phyloP scores from a whole-genome alignment of 805 yeast species.

The Groenewaldozyma tartarivorans region DNA sequence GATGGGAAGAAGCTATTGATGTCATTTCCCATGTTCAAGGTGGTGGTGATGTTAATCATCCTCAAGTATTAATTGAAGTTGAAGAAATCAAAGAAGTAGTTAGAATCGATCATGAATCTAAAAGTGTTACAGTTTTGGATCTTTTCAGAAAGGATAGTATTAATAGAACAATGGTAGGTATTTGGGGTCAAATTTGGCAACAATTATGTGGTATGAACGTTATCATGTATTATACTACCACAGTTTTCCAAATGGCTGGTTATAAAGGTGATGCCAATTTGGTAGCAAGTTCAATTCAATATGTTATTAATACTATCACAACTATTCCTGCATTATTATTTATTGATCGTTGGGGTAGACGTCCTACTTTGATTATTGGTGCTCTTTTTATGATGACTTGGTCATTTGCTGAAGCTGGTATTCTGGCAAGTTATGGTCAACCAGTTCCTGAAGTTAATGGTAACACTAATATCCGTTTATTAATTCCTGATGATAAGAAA shows the following conservation, averaged over 20 bases:
- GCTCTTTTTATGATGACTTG: slow-evolving; percentile 42
- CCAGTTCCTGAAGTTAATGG: slow-evolving; percentile 20
- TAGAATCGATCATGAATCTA: slow-evolving; percentile 30
- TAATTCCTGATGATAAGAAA: slow-evolving; percentile 22
- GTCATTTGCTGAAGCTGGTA: slow-evolving; percentile 35
- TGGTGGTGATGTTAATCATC: slow-evolving; percentile 14
- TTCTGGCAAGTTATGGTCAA: slow-evolving; percentile 30
- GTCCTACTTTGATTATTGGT: slow-evolving; percentile 50
- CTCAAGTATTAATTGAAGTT: slow-evolving; percentile 28
- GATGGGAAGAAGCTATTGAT: slow-evolving; percentile 36
- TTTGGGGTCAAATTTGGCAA: slow-evolving; percentile 43
- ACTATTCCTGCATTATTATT: too few relatives aligned
- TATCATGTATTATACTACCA: slow-evolving; percentile 61
- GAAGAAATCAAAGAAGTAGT: slow-evolving; percentile 31
- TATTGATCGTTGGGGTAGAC: slow-evolving; percentile 55
- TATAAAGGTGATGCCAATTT: slow-evolving; percentile 41
- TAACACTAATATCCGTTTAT: slow-evolving; percentile 23
- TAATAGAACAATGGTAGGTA: slow-evolving; percentile 36
- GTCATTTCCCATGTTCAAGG: slow-evolving; percentile 28
- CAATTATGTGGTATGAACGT: slow-evolving; percentile 69
- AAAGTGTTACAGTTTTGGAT: slow-evolving; percentile 40
- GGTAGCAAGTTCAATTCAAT: slow-evolving; percentile 35
- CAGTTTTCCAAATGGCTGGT: slow-evolving; percentile 46
- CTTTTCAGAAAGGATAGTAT: slow-evolving; percentile 9
- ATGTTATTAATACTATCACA: slow-evolving; percentile 40